Evolutionary conservation across 257 asterid species (phyloP).

Genomic region (Solanum appendiculatum): DNA sequence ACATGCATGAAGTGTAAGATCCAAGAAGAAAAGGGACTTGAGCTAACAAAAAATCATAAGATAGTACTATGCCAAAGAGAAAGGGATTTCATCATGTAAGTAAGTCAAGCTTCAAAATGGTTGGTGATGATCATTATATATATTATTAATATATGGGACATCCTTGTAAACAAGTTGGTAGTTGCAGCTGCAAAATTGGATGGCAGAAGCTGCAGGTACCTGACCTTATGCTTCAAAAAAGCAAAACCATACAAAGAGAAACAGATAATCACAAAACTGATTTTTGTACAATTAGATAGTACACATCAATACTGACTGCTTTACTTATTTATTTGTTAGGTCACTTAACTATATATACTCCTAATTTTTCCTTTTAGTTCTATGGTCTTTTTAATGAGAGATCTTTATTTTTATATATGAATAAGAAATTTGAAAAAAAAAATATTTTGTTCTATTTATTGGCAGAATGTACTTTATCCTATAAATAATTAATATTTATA

Average conservation of each 20-base stretch:
- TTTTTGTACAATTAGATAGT: background rate
- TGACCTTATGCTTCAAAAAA: background rate
- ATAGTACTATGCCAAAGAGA: background rate
- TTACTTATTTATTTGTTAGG: background rate
- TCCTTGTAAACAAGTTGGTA: background rate
- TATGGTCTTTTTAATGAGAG: no score
- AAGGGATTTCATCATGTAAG: background rate
- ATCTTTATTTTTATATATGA: no score
- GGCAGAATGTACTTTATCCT: background rate
- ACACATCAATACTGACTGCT: background rate
- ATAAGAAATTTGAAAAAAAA: no score
- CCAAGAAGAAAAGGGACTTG: background rate
- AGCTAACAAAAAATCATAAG: background rate
- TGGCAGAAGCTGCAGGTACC: background rate
- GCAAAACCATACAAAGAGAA: background rate
- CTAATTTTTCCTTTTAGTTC: no score
- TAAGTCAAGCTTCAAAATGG: background rate
- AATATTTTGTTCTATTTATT: background rate
- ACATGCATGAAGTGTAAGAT: background rate
- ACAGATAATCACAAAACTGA: background rate
- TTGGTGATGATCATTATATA: background rate
- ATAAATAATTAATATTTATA: background rate
- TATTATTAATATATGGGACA: background rate
- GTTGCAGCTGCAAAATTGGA: background rate
- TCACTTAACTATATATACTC: no score